Conservation (phyloP, 768 basidiomycete species). For the Trichaptum fuscoviolaceum region DNA sequence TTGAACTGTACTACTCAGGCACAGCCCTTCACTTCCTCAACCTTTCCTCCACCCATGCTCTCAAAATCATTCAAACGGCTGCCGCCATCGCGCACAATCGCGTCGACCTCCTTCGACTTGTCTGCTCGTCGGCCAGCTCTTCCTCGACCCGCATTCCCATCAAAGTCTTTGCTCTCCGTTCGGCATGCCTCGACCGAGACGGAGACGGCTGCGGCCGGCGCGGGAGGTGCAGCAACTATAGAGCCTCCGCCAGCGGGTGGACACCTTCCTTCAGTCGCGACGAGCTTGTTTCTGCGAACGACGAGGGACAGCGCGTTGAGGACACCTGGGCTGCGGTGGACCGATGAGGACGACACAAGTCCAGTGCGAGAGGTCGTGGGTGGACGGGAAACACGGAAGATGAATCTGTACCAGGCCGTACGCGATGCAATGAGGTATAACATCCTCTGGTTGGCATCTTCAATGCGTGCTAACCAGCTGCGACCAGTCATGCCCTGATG, state of each 20-base stretch:
- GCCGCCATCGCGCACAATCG: not conserved
- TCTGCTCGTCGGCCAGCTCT: not conserved
- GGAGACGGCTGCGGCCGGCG: not conserved
- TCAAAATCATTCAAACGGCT: not conserved
- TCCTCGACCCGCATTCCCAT: not conserved
- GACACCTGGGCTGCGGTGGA: conserved; percentile 69
- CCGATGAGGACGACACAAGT: conserved; percentile 48
- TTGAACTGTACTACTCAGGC: conserved; percentile 24
- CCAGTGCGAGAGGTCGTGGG: conserved; percentile 47
- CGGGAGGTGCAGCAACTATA: not conserved
- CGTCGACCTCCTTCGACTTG: not conserved
- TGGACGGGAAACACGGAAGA: conserved; percentile 85
- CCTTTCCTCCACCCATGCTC: not conserved
- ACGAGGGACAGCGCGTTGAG: conserved; percentile 69
- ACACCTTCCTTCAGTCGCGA: conserved; percentile 66
- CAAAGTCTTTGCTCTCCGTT: not conserved
- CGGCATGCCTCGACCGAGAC: not conserved
- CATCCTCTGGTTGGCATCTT: not conserved
- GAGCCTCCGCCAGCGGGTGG: conserved; percentile 79
- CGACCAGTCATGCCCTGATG: conserved; percentile 63
- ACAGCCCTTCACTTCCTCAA: not conserved
- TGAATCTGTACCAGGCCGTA: conserved; percentile 93
- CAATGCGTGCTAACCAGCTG: conserved; percentile 4
- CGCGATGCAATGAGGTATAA: conserved; percentile 81
- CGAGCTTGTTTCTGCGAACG: conserved; percentile 55